phyloP scores from a whole-genome alignment of 73 alveolate species.

The Paramecium caudatum region DNA sequence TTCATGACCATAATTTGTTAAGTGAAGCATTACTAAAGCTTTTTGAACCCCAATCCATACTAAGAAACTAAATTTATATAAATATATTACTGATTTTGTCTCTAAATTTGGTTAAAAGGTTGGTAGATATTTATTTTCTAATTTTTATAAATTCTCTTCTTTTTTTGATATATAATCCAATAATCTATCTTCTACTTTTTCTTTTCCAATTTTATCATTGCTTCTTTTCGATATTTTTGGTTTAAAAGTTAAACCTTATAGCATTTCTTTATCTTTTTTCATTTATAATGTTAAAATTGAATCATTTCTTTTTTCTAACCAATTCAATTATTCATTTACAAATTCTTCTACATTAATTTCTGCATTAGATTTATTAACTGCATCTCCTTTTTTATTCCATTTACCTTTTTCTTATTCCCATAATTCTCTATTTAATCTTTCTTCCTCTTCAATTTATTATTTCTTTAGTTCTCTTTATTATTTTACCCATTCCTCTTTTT shows the following conservation, averaged over 20 bases:
- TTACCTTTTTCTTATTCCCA: constrained; percentile 27
- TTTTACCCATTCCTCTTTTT: constrained; percentile 26
- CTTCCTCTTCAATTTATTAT: constrained; percentile 9
- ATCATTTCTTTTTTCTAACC: constrained; percentile 63
- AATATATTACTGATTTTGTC: background rate
- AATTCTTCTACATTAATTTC: constrained; percentile 25
- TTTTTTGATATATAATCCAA: constrained; percentile 37
- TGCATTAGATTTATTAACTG: too few species aligned
- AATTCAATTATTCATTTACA: background rate
- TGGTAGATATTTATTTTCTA: constrained; percentile 44
- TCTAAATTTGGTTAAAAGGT: constrained; percentile 46
- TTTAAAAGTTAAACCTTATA: background rate
- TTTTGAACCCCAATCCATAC: constrained; percentile 41
- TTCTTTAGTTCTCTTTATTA: constrained; percentile 9
- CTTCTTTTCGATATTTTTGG: background rate
- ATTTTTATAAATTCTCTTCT: constrained; percentile 14
- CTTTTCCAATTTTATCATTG: background rate
- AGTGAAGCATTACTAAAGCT: constrained; percentile 31
- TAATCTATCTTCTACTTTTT: constrained; percentile 37
- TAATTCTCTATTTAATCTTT: background rate
- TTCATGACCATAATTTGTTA: constrained; percentile 38
- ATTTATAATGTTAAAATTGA: background rate
- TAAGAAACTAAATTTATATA: background rate
- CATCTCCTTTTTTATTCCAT: constrained; percentile 1
- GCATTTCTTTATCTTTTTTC: constrained; percentile 34